These are phyloP conservation scores for Sphaerostilbella broomeana DNA, from an alignment of 2,329 filamentous ascomycete genomes.

Conservation along the genomic window DNA sequence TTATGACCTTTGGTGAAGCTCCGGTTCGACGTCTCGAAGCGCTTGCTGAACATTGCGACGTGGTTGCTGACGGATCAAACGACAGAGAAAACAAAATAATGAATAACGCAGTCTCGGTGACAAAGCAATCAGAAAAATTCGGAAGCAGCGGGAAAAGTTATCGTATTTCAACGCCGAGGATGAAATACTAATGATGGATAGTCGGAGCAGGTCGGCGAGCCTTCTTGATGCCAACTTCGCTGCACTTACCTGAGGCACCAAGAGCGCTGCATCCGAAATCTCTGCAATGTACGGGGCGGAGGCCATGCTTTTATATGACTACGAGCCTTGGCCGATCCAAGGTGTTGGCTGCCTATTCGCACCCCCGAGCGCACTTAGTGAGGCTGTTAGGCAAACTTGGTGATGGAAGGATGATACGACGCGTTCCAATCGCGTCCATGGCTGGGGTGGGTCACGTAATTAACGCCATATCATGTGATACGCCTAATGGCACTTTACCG, in stretches of 20 bases:
- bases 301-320: conserved; percentile 18
- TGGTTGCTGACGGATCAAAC: not conserved
- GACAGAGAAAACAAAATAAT: conserved; percentile 1
- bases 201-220: too few relatives aligned
- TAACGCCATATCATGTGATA: conserved; percentile 12
- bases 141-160: too few relatives aligned
- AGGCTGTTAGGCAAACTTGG: conserved; percentile 13
- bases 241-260: conserved; percentile 29
- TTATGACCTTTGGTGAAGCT: conserved; percentile 49
- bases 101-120: not conserved
- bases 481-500: not conserved
- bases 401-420: conserved; percentile 13
- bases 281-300: conserved; percentile 15
- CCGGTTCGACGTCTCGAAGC: conserved; percentile 39
- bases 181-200: too few relatives aligned
- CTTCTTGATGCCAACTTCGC: conserved; percentile 39
- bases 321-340: not conserved
- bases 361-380: conserved; percentile 18
- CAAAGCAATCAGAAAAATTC: not conserved
- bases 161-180: too few relatives aligned
- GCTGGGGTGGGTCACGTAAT: conserved; percentile 4
- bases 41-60: conserved; percentile 40
- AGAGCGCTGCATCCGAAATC: conserved; percentile 15
- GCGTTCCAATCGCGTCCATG: conserved; percentile 11
- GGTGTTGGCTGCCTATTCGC: conserved; percentile 13